Evolutionary conservation across 257 asterid species (phyloP).

Genomic region (Rubia yunnanensis): DNA sequence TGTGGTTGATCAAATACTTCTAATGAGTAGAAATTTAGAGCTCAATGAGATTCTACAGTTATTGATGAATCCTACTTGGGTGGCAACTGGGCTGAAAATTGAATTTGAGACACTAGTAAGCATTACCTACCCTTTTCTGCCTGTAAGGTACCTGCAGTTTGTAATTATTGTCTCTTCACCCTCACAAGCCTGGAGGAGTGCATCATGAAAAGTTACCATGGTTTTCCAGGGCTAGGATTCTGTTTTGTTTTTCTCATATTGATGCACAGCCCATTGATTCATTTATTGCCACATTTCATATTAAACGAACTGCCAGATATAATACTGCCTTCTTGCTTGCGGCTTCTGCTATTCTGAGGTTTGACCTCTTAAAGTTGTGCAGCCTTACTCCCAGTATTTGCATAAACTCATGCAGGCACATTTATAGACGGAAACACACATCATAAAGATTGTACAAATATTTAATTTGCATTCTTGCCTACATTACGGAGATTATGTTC

Average conservation of each 20-base stretch:
- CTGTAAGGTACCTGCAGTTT: background rate
- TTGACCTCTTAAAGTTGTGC: background rate
- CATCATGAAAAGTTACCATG: background rate
- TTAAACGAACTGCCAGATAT: background rate
- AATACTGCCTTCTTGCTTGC: background rate
- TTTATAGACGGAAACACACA: background rate
- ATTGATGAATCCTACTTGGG: constrained; percentile 89
- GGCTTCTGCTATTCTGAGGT: background rate
- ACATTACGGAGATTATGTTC: background rate
- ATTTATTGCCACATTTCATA: background rate
- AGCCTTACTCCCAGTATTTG: background rate
- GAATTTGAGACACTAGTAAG: constrained; percentile 76
- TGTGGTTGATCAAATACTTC: constrained; percentile 65
- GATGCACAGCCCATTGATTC: background rate
- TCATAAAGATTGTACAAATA: background rate
- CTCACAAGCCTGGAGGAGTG: background rate
- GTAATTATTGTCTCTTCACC: background rate
- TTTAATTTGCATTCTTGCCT: background rate
- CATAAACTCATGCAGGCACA: background rate
- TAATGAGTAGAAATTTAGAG: constrained; percentile 45
- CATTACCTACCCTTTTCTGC: constrained; percentile 2
- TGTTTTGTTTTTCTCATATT: background rate
- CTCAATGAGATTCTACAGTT: constrained; percentile 52
- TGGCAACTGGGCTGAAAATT: constrained; percentile 81
- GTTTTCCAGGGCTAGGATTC: background rate